These are phyloP conservation scores for Elasticomyces elasticus DNA, from an alignment of 495 filamentous ascomycete species.

Conservation along the genomic window DNA sequence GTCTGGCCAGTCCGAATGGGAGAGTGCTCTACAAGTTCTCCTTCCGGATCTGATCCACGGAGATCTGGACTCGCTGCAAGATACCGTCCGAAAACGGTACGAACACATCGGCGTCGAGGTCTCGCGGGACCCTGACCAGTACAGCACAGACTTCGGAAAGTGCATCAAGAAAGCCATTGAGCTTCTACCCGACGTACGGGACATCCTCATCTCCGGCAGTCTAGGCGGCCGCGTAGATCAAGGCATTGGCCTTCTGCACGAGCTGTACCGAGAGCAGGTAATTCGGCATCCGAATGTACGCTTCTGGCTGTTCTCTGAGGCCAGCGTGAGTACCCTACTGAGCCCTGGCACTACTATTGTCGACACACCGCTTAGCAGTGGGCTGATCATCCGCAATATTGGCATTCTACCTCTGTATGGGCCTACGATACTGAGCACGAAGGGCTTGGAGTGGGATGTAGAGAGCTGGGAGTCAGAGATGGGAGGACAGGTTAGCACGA, in stretches of 20 bases:
- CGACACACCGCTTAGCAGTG: conserved; percentile 39
- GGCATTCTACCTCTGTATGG: conserved; percentile 78
- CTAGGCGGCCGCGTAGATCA: conserved; percentile 88
- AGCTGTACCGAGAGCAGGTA: conserved; percentile 42
- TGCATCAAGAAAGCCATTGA: conserved; percentile 52
- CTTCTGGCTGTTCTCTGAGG: conserved; percentile 55
- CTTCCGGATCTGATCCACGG: conserved; percentile 66
- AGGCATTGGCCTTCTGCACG: conserved; percentile 75
- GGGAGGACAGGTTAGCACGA: conserved; percentile 80
- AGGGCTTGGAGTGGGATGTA: conserved; percentile 86
- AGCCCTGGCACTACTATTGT: conserved; percentile 58
- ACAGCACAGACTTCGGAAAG: conserved; percentile 77
- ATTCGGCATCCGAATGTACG: conserved; percentile 19
- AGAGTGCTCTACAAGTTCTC: conserved; percentile 14
- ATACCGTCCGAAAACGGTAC: conserved; percentile 52
- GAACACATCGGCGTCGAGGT: conserved; percentile 42
- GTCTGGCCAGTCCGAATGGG: background rate
- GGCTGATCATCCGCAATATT: conserved; percentile 52
- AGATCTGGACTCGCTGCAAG: conserved; percentile 74
- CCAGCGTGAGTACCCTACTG: conserved; percentile 73
- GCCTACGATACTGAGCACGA: conserved; percentile 60
- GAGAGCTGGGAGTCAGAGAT: conserved; percentile 68
- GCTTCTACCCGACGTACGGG: conserved; percentile 21
- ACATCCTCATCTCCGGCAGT: conserved; percentile 66
- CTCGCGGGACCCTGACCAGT: conserved; percentile 60